Evolutionary conservation across 805 yeast species (phyloP).

Genomic region (Pichia gijzeniarum): DNA sequence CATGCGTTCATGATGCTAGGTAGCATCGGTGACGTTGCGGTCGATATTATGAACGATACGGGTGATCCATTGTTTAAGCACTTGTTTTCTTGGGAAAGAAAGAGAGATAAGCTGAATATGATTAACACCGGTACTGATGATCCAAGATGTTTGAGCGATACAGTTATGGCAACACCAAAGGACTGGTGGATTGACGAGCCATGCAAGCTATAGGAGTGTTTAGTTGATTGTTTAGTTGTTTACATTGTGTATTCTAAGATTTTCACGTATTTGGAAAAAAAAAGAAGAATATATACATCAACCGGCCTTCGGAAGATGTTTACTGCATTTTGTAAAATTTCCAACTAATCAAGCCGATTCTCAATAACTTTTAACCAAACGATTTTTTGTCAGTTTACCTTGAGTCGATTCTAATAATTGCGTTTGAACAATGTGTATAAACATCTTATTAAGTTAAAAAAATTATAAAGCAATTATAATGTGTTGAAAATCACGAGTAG

Average conservation of each 20-base stretch:
- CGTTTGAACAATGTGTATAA: background rate
- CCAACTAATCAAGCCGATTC: no score
- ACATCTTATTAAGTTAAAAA: no score
- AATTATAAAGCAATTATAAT: background rate
- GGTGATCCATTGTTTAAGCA: conserved; percentile 16
- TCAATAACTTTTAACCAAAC: no score
- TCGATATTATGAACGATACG: conserved; percentile 15
- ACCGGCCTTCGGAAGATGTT: no score
- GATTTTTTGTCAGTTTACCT: no score
- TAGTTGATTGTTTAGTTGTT: no score
- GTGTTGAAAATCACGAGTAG: conserved; percentile 6
- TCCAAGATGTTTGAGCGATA: conserved; percentile 23
- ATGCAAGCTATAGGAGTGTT: conserved; percentile 6
- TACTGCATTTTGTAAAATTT: no score
- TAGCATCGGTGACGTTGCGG: conserved; percentile 26
- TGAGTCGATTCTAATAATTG: no score
- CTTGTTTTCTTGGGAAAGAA: conserved; percentile 25
- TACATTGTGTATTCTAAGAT: no score
- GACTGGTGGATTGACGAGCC: conserved; percentile 20
- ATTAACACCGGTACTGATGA: conserved; percentile 22
- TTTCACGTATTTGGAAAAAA: background rate
- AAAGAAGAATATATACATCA: background rate
- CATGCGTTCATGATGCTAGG: conserved; percentile 36
- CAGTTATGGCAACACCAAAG: conserved; percentile 21
- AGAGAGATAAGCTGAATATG: conserved; percentile 21